Evolutionary conservation across 495 filamentous ascomycete genomes (phyloP).

Genomic region (Xylaria castorea): DNA sequence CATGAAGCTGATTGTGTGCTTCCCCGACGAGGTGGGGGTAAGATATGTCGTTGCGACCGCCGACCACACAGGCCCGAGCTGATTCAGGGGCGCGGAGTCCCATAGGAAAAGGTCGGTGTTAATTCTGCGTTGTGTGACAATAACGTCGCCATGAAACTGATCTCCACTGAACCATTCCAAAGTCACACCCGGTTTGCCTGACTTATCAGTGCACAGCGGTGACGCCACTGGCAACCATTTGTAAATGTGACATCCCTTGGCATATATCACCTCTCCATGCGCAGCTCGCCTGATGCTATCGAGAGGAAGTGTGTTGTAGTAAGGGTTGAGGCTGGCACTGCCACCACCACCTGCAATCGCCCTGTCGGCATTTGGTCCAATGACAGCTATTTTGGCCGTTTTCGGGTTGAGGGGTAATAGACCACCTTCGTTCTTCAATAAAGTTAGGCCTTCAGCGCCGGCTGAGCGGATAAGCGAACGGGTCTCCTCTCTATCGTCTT

Average conservation of each 20-base stretch:
- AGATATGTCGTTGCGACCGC: constrained; percentile 63
- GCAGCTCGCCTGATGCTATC: constrained; percentile 59
- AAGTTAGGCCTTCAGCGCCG: constrained; percentile 75
- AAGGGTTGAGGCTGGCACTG: constrained; percentile 78
- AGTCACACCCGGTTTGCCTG: constrained; percentile 63
- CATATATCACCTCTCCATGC: constrained; percentile 57
- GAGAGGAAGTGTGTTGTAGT: constrained; percentile 71
- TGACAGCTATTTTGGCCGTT: constrained; percentile 70
- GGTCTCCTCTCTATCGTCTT: constrained; percentile 69
- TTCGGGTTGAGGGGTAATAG: constrained; percentile 71
- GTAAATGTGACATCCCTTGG: constrained; percentile 63
- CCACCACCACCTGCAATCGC: constrained; percentile 83
- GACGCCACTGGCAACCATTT: constrained; percentile 71
- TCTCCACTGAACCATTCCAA: constrained; percentile 70
- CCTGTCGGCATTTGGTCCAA: constrained; percentile 82
- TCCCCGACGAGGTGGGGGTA: constrained; percentile 60
- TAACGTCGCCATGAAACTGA: constrained; percentile 63
- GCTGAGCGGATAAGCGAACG: constrained; percentile 71
- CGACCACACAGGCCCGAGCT: constrained; percentile 67
- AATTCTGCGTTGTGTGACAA: constrained; percentile 58
- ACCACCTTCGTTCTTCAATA: constrained; percentile 76
- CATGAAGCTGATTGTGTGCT: constrained; percentile 78
- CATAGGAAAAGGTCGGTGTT: constrained; percentile 73
- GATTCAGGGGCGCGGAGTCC: constrained; percentile 67
- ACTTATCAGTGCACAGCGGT: constrained; percentile 61